Evolutionary conservation across 768 basidiomycete species (phyloP).

Genomic region (Pulveroboletus frians): DNA sequence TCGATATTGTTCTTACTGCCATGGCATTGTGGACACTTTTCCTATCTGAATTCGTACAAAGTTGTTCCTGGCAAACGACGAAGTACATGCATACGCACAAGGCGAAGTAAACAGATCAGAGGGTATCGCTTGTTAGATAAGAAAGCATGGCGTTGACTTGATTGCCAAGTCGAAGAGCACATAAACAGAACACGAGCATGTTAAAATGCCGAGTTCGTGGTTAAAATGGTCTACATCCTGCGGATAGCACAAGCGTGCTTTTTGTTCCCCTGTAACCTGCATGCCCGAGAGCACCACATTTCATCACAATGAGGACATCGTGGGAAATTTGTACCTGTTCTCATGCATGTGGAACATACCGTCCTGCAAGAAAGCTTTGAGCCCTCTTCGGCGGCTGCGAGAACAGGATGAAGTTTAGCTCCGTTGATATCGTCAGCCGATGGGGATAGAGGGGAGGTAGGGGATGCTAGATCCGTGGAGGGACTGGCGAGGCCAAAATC

Average conservation of each 20-base stretch:
- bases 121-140: neutral
- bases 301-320: slow-evolving; percentile 55
- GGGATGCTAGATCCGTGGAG: slow-evolving; percentile 10
- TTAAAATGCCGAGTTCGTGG: neutral
- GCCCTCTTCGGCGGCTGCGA: slow-evolving; percentile 45
- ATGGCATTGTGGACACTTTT: neutral
- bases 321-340: slow-evolving; percentile 51
- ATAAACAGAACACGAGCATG: neutral
- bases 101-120: neutral
- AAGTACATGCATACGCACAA: neutral
- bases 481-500: slow-evolving; percentile 10
- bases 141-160: neutral
- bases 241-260: slow-evolving; percentile 42
- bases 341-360: slow-evolving; percentile 50
- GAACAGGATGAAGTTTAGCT: slow-evolving; percentile 37
- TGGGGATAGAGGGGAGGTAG: slow-evolving; percentile 18
- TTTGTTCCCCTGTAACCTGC: slow-evolving; percentile 49
- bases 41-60: neutral
- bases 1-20: neutral
- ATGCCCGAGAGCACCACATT: slow-evolving; percentile 62
- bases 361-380: slow-evolving; percentile 45
- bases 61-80: neutral
- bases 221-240: slow-evolving; percentile 5
- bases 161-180: neutral
- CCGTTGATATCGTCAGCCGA: slow-evolving; percentile 9